phyloP scores from a whole-genome alignment of 768 basidiomycete species.

The Tephrocybe sp. region DNA sequence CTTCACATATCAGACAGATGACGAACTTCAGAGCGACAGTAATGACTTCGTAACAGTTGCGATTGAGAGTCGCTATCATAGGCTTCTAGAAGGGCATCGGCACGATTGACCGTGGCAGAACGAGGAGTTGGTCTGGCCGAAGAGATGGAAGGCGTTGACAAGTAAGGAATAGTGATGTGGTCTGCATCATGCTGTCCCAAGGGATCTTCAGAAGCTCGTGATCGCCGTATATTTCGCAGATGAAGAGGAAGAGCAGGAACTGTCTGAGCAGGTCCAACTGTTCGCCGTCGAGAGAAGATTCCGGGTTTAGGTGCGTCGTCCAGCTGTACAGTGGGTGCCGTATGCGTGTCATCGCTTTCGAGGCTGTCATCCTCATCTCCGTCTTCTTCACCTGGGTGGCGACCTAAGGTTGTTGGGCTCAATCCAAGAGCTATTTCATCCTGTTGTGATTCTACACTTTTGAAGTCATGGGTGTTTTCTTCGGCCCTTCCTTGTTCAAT shows the following conservation, averaged over 20 bases:
- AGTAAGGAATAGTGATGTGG: constrained; percentile 46
- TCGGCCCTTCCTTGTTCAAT: constrained; percentile 86
- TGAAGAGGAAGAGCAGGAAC: constrained; percentile 70
- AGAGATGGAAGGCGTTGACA: constrained; percentile 71
- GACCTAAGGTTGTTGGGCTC: constrained; percentile 17
- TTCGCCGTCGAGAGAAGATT: constrained; percentile 38
- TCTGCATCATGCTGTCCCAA: constrained; percentile 64
- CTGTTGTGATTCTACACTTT: constrained; percentile 45
- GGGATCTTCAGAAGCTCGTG: constrained; percentile 69
- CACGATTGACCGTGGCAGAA: constrained; percentile 38
- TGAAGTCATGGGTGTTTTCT: constrained; percentile 49
- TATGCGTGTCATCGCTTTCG: constrained; percentile 26
- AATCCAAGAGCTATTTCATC: constrained; percentile 36
- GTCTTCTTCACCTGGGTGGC: constrained; percentile 32
- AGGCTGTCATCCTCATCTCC: constrained; percentile 41
- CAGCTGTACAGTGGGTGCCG: constrained; percentile 13
- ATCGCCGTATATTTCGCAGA: constrained; percentile 46
- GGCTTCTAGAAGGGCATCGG: constrained; percentile 58
- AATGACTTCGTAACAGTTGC: constrained; percentile 79
- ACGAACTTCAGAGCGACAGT: constrained; percentile 81
- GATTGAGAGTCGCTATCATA: constrained; percentile 69
- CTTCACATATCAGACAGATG: background rate
- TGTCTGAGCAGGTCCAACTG: constrained; percentile 67
- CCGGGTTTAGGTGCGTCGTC: constrained; percentile 16
- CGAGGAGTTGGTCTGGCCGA: constrained; percentile 42